Base-by-base conservation (phyloP, 257 asterid species). In the Solanum virginianum region DNA sequence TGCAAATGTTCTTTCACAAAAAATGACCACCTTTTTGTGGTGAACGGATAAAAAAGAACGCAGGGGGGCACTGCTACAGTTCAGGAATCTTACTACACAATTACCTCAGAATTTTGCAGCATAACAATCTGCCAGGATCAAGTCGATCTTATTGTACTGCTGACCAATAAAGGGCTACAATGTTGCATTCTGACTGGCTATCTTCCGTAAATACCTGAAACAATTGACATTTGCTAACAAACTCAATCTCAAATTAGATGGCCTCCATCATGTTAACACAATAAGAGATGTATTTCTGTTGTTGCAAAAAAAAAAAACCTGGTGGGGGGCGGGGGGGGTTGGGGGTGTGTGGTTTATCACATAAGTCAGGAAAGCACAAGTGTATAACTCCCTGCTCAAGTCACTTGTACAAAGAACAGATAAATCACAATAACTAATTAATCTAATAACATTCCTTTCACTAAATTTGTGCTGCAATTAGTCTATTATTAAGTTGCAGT, bases 101-200 rank as follows among this genome's bases (percentile, higher is more conserved):
- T 85, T 89, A 89, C 91, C 91, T 89, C 87, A 85, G 81, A 89
- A 85, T 75, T 83, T 83, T 71, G 87, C 77, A 80, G 87, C 75
- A 80, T 84, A 85, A 55, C 66, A 56, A 85, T 83, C 87, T 59
- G 81, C 87, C 85, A 32, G 62, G 82, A 83, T 54, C 55, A 68
- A 29, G 59, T 62, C 70, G 86, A 86, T 49, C 65, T 72, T 85
- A 85, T 81, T 57, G 65, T 84, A 70, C 15, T 43, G 70, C 57
- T 80, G 68, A 87, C 81, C 80, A 63, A 81, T 69, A 26, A 66
- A 68, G 85, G 57, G 80, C 45, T 51, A 62, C 41, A 68, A 47
- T 47, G 66, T 36, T 11, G 45, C 56, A 68, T 49, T 54, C 62
- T 74, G 56, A 71, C 81, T 84, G 56, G 70, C 62, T 26, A 71